These are phyloP conservation scores for Botrytis fabae DNA, from an alignment of 2,329 filamentous ascomycete genomes.

Conservation along the genomic window DNA sequence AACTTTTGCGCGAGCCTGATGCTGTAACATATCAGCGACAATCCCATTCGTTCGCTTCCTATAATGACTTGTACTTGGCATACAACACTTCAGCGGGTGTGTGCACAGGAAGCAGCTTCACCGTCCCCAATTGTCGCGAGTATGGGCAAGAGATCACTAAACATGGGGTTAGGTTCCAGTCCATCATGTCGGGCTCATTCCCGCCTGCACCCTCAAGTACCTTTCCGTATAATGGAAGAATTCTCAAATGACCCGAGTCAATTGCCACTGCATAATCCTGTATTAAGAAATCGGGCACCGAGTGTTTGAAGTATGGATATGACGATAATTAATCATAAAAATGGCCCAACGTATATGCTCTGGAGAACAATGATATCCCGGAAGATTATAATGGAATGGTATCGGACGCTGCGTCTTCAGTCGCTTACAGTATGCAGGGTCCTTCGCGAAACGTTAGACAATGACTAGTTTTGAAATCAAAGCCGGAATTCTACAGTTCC, in stretches of 20 bases:
- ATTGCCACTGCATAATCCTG: conserved; percentile 1
- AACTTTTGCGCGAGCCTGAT: background rate
- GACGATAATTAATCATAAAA: conserved; percentile 7
- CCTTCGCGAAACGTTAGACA: background rate
- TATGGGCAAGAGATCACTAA: background rate
- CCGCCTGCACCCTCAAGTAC: background rate
- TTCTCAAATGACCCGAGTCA: background rate
- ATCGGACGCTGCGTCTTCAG: background rate
- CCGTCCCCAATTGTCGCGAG: background rate
- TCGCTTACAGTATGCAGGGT: conserved; percentile 4
- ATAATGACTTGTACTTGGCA: background rate
- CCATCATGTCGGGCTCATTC: background rate
- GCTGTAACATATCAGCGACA: background rate
- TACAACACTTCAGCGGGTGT: conserved; percentile 4
- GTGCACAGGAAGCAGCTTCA: background rate
- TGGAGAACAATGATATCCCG: background rate
- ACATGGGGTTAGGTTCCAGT: background rate
- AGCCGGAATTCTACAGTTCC: background rate
- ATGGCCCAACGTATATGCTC: background rate
- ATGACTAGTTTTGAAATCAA: background rate
- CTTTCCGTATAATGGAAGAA: background rate
- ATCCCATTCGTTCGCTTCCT: conserved; percentile 8
- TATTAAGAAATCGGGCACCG: conserved; percentile 4
- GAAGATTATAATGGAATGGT: background rate
- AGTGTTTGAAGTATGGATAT: background rate